These are phyloP conservation scores for Lentinula sp. DNA, from an alignment of 768 basidiomycete species.

Conservation along the genomic window DNA sequence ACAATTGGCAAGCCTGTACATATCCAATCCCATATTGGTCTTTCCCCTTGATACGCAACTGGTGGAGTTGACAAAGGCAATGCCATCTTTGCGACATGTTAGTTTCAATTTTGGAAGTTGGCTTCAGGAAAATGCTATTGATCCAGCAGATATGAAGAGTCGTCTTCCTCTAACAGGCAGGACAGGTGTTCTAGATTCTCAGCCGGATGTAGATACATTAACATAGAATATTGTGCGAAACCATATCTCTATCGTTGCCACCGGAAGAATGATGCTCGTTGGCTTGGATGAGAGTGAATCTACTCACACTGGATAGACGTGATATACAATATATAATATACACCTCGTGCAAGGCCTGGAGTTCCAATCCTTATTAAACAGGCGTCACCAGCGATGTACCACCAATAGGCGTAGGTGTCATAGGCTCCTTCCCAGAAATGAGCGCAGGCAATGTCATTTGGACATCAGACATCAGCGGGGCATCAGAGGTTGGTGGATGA, in stretches of 20 bases:
- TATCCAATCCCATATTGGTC: neutral
- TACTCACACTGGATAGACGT: too few species aligned
- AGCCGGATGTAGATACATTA: neutral
- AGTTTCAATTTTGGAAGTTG: neutral
- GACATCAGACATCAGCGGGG: conserved; percentile 28
- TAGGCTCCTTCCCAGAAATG: conserved; percentile 25
- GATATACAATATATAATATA: too few species aligned
- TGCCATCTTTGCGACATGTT: neutral
- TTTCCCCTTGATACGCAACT: neutral
- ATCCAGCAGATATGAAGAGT: neutral
- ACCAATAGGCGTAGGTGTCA: conserved; percentile 24
- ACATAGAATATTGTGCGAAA: too few species aligned
- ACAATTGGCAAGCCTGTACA: neutral
- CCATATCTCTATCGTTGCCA: too few species aligned
- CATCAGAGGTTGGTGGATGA: conserved; percentile 46
- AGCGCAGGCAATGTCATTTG: conserved; percentile 19
- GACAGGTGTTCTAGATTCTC: neutral
- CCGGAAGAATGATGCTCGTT: too few species aligned
- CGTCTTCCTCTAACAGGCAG: neutral
- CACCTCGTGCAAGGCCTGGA: too few species aligned
- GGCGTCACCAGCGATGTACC: neutral
- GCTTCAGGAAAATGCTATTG: neutral
- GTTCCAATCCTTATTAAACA: neutral
- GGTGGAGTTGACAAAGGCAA: neutral
- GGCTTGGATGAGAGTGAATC: too few species aligned